These are phyloP conservation scores for Tagetes erecta DNA, from an alignment of 129 eudicot species.

Conservation along the genomic window DNA sequence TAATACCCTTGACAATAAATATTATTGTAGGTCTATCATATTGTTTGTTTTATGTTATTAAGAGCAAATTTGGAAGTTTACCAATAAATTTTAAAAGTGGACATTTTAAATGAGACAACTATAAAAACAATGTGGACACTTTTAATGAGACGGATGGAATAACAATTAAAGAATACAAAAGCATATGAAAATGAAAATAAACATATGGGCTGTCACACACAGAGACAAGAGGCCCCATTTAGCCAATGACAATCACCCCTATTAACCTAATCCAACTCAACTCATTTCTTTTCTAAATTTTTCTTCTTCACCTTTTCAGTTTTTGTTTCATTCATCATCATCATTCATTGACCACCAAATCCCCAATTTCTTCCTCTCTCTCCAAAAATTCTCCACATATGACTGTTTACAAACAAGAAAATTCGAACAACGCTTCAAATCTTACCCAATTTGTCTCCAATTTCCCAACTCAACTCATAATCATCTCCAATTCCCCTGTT, in stretches of 20 bases:
- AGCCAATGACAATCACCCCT: slow-evolving; percentile 23
- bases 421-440: slow-evolving; percentile 27
- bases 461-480: slow-evolving; percentile 13
- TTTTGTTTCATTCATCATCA: too few species aligned
- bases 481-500: slow-evolving; percentile 10
- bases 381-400: slow-evolving; percentile 8
- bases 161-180: too few species aligned
- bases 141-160: too few species aligned
- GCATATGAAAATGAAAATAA: too few species aligned
- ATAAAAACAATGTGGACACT: too few species aligned
- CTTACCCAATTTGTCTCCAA: slow-evolving; percentile 17
- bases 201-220: slow-evolving; percentile 4
- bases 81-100: too few species aligned
- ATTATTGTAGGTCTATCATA: too few species aligned
- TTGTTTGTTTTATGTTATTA: too few species aligned
- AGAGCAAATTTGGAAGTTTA: too few species aligned
- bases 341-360: neutral
- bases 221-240: neutral
- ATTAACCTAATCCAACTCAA: slow-evolving; percentile 18
- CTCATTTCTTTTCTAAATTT: neutral
- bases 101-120: too few species aligned
- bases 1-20: too few species aligned
- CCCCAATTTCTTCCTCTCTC: slow-evolving; percentile 19
- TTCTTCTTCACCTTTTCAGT: neutral
- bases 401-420: slow-evolving; percentile 19